These are phyloP conservation scores for Combretum micranthum DNA, from an alignment of 345 rosid species.

Conservation along the genomic window DNA sequence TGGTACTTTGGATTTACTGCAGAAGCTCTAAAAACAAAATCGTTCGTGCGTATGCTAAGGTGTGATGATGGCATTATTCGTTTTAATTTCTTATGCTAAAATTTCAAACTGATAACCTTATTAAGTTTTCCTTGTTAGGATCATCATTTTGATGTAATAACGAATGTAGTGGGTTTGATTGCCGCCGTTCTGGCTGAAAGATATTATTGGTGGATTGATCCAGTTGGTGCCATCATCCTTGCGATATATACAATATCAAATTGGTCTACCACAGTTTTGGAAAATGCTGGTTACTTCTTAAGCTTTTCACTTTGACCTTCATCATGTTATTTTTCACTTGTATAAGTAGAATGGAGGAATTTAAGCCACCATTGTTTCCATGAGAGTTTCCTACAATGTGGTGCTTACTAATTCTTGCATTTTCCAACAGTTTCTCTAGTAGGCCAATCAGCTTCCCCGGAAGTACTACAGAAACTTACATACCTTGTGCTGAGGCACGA, in stretches of 20 bases:
- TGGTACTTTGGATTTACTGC: constrained; percentile 20
- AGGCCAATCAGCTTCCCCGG: constrained; percentile 27
- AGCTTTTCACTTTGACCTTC: neutral
- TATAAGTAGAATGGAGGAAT: too few species aligned
- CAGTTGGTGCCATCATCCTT: constrained; percentile 21
- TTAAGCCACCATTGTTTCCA: too few species aligned
- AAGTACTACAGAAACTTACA: constrained; percentile 22
- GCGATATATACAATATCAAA: constrained; percentile 19
- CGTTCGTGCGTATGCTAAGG: constrained; percentile 23
- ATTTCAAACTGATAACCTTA: too few species aligned
- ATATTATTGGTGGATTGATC: constrained; percentile 28
- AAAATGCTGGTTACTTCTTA: constrained; percentile 15
- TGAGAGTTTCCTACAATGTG: too few species aligned
- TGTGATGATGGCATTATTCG: neutral
- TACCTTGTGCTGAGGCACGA: constrained; percentile 19
- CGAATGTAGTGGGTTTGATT: constrained; percentile 18
- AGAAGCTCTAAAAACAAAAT: constrained; percentile 17
- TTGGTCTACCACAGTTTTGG: constrained; percentile 23
- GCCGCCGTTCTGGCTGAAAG: constrained; percentile 19
- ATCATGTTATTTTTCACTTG: neutral
- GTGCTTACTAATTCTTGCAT: neutral
- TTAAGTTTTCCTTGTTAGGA: constrained; percentile 3
- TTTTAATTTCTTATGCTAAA: too few species aligned
- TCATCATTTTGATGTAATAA: constrained; percentile 25
- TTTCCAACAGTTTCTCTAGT: constrained; percentile 13